Evolutionary conservation across 1,139 yeast genomes (phyloP), one percentile per base, ranked within the genome.

Genomic region (Hanseniaspora sp.): DNA sequence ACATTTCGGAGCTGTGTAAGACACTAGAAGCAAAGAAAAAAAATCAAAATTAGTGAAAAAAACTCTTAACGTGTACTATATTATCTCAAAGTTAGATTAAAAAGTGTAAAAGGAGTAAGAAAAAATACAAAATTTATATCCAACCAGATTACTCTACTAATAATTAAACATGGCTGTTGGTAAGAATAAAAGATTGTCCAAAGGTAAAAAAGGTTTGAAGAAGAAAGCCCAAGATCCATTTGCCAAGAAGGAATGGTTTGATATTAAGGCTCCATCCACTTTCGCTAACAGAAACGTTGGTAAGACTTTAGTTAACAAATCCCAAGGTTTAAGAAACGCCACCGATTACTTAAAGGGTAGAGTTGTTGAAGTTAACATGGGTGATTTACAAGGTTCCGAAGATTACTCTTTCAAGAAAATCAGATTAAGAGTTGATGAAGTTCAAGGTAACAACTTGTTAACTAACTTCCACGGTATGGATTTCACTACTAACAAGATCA

Each of bases 381-480:
- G 95, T 67, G 95, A 86, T 74, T 78, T 86, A 70, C 95, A 86
- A 77, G 90, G 88, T 69, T 84, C 87, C 68, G 95, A 86, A 76
- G 95, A 86, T 77, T 88, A 85, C 78, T 81, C 95, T 62, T 82
- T 81, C 83, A 86, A 88, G 78, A 84, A 85, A 77, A 77, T 86
- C 70, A 83, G 82, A 75, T 82, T 86, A 74, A 83, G 95, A 76
- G 88, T 85, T 67, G 95, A 86, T 68, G 95, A 86, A 75, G 92
- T 86, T 66, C 94, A 86, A 76, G 95, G 95, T 74, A 83, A 84
- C 79, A 83, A 84, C 81, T 78, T 85, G 71, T 78, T 86, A 72
- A 86, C 95, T 78, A 86, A 86, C 87, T 86, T 86, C 87, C 95
- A 86, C 80, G 95, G 95, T 69, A 75, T 85, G 76, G 88, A 84